phyloP scores from a whole-genome alignment of 1,284 basidiomycete genomes.

The Ceratorhiza oryzae-sativae region DNA sequence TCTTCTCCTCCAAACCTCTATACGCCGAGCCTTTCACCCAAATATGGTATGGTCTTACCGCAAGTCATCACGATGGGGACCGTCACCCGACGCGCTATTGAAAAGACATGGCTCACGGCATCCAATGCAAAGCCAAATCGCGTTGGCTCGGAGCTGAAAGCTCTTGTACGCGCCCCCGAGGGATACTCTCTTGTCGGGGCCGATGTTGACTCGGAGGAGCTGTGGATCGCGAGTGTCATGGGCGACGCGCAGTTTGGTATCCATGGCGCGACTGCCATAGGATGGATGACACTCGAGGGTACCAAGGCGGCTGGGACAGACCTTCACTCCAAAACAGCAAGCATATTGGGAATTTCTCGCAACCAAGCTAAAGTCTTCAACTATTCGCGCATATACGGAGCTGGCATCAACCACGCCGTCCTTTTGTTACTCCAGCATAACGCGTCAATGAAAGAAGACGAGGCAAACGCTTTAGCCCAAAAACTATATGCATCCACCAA shows the following conservation, averaged over 20 bases:
- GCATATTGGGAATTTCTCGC: slow-evolving; percentile 90
- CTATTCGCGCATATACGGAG: slow-evolving; percentile 98
- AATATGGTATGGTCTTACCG: slow-evolving; percentile 92
- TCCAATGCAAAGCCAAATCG: slow-evolving; percentile 98
- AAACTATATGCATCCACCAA: slow-evolving; percentile 94
- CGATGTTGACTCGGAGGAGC: slow-evolving; percentile 97
- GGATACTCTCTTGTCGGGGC: slow-evolving; percentile 97
- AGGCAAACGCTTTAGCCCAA: slow-evolving; percentile 83
- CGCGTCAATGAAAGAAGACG: slow-evolving; percentile 76
- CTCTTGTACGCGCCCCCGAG: slow-evolving; percentile 93
- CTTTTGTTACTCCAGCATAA: slow-evolving; percentile 89
- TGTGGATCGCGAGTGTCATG: slow-evolving; percentile 99
- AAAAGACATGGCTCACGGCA: slow-evolving; percentile 98
- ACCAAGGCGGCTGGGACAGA: slow-evolving; percentile 97
- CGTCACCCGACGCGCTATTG: slow-evolving; percentile 95
- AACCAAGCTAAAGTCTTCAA: slow-evolving; percentile 99
- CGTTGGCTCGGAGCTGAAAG: slow-evolving; percentile 96
- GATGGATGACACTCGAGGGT: slow-evolving; percentile 99
- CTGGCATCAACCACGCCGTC: slow-evolving; percentile 93
- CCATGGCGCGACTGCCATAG: slow-evolving; percentile 96
- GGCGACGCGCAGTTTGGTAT: slow-evolving; percentile 98
- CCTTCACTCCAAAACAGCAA: slow-evolving; percentile 96
- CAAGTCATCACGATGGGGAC: slow-evolving; percentile 99
- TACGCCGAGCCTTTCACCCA: slow-evolving; percentile 48
- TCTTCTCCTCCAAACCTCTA: neutral